These are phyloP conservation scores for Durio zibethinus DNA, from an alignment of 345 rosid genomes.

Conservation along the genomic window DNA sequence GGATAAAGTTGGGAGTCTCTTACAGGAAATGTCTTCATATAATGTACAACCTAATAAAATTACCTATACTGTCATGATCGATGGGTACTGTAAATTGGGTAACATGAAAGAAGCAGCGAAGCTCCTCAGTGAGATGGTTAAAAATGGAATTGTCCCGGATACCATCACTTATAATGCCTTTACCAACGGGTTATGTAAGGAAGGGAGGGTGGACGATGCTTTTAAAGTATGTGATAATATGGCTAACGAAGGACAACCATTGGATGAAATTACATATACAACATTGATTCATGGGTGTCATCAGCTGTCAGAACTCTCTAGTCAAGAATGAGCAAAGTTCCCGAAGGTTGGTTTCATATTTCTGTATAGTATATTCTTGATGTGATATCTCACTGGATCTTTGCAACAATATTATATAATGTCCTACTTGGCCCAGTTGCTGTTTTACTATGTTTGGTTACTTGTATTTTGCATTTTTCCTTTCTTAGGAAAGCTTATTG, in stretches of 20 bases:
- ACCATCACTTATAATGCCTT: constrained; percentile 58
- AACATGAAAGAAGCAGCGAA: constrained; percentile 55
- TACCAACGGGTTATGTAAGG: constrained; percentile 52
- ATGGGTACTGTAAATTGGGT: constrained; percentile 56
- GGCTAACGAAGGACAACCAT: constrained; percentile 26
- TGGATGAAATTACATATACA: constrained; percentile 66
- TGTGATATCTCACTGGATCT: background rate
- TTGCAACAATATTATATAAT: background rate
- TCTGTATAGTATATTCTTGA: background rate
- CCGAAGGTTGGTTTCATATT: constrained; percentile 3
- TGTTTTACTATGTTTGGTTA: background rate
- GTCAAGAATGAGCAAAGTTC: constrained; percentile 26
- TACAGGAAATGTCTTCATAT: constrained; percentile 57
- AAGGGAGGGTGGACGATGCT: constrained; percentile 52
- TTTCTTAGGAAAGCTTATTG: background rate
- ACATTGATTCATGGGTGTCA: constrained; percentile 54
- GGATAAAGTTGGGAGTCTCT: constrained; percentile 45
- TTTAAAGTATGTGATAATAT: constrained; percentile 43
- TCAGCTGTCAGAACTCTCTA: constrained; percentile 23
- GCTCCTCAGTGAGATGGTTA: constrained; percentile 57
- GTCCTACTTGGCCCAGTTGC: background rate
- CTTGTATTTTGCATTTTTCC: background rate
- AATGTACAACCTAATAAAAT: constrained; percentile 61
- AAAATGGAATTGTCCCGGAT: constrained; percentile 59
- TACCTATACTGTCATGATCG: constrained; percentile 73